phyloP scores from a whole-genome alignment of 805 yeast species.

The Wickerhamomyces queroliae region DNA sequence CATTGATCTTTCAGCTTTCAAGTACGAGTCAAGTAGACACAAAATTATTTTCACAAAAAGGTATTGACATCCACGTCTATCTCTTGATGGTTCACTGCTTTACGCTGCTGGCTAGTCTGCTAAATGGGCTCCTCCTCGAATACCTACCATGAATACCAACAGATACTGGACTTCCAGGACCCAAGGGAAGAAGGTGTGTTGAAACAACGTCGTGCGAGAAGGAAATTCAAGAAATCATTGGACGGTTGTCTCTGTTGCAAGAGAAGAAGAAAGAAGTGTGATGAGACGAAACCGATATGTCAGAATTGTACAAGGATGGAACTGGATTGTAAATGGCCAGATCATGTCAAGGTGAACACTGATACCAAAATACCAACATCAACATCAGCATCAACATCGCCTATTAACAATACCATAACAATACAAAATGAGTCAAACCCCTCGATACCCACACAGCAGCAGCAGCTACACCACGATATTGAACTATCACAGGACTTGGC shows the following conservation, averaged over 20 bases:
- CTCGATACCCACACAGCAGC: neutral
- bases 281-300: slow-evolving; percentile 19
- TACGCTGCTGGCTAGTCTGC: too few relatives aligned
- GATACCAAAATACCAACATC: neutral
- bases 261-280: slow-evolving; percentile 20
- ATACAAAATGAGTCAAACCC: too few relatives aligned
- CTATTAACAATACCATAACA: too few relatives aligned
- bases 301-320: slow-evolving; percentile 8
- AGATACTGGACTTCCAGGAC: slow-evolving; percentile 11
- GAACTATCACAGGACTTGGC: neutral
- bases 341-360: slow-evolving; percentile 6
- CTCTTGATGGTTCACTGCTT: too few relatives aligned
- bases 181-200: neutral
- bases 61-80: too few relatives aligned
- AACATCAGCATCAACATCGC: neutral
- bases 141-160: slow-evolving; percentile 18
- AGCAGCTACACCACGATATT: neutral
- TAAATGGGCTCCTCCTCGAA: too few relatives aligned
- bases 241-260: slow-evolving; percentile 20
- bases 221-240: slow-evolving; percentile 13
- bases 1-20: too few relatives aligned
- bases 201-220: slow-evolving; percentile 5
- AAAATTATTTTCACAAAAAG: too few relatives aligned
- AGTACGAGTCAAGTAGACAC: too few relatives aligned
- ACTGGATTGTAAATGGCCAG: slow-evolving; percentile 16